phyloP scores from a whole-genome alignment of 2,329 filamentous ascomycete genomes.

The Zymoseptoria brevis region DNA sequence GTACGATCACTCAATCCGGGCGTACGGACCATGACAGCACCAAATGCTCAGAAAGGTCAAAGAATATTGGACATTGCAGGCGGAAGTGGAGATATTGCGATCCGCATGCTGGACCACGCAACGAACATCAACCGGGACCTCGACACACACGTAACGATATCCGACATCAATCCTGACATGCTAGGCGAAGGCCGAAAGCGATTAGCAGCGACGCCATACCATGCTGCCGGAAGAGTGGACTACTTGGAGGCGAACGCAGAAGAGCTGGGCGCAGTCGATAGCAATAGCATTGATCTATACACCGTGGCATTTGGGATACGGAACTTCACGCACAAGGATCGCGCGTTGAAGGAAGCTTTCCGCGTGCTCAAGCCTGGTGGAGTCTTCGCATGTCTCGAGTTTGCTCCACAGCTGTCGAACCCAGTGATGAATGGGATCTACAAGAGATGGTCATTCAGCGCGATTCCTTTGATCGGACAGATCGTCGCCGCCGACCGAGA shows the following conservation, averaged over 20 bases:
- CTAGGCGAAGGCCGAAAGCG: constrained; percentile 79
- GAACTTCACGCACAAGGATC: constrained; percentile 89
- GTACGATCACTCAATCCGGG: constrained; percentile 86
- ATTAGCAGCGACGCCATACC: constrained; percentile 55
- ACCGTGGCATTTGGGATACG: constrained; percentile 96
- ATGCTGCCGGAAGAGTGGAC: constrained; percentile 45
- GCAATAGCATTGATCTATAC: constrained; percentile 79
- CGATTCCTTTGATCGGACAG: constrained; percentile 92
- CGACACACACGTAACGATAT: constrained; percentile 76
- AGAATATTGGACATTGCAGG: constrained; percentile 92
- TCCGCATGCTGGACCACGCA: constrained; percentile 86
- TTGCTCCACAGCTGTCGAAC: constrained; percentile 69
- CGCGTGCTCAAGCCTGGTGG: constrained; percentile 89
- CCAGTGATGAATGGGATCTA: constrained; percentile 76
- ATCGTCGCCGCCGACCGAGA: constrained; percentile 87
- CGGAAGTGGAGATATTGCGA: constrained; percentile 95
- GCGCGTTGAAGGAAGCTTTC: constrained; percentile 72
- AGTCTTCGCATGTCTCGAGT: constrained; percentile 93
- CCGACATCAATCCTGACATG: constrained; percentile 96
- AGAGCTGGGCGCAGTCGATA: constrained; percentile 56
- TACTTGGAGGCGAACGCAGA: constrained; percentile 93
- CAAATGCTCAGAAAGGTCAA: constrained; percentile 42
- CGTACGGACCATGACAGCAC: constrained; percentile 39
- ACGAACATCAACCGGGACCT: constrained; percentile 72
- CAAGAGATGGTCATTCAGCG: constrained; percentile 91